Percentiles rank a stretch among this genome's conserved stretches.
Conservation (phyloP, 1,139 yeast species). For the Petasospora rhodanensis region DNA sequence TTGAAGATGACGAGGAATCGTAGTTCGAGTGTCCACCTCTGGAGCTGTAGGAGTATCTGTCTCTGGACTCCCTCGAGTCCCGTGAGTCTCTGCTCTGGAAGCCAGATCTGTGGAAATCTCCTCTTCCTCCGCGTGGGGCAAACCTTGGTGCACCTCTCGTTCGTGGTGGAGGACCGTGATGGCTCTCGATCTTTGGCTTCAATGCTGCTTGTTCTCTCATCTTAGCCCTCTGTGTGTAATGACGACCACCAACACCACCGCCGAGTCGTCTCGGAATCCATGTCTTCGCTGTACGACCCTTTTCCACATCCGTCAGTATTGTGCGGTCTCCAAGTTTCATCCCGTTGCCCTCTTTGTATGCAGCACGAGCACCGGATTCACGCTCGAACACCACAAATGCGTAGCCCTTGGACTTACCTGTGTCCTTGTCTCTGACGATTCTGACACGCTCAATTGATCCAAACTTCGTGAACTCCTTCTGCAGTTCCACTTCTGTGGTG, state of each 20-base stretch:
- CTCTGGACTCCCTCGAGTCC: slow-evolving; percentile 5
- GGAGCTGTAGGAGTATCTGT: slow-evolving; percentile 3
- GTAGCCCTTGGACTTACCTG: slow-evolving; percentile 63
- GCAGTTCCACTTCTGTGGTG: slow-evolving; percentile 66
- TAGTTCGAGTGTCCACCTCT: slow-evolving; percentile 4
- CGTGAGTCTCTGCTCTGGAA: slow-evolving; percentile 1
- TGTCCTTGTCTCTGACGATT: slow-evolving; percentile 58
- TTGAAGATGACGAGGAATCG: slow-evolving; percentile 7
- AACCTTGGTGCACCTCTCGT: slow-evolving; percentile 13
- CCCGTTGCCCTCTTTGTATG: slow-evolving; percentile 57
- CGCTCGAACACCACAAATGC: slow-evolving; percentile 74
- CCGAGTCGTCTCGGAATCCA: slow-evolving; percentile 83
- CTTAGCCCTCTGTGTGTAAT: slow-evolving; percentile 31
- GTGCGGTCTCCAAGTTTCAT: slow-evolving; percentile 47
- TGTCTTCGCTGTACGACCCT: slow-evolving; percentile 68
- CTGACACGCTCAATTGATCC: slow-evolving; percentile 69
- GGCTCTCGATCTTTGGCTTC: slow-evolving; percentile 2
- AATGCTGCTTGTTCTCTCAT: slow-evolving; percentile 5
- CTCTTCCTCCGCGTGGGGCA: slow-evolving; percentile 14
- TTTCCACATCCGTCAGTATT: slow-evolving; percentile 74
- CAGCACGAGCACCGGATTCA: slow-evolving; percentile 52
- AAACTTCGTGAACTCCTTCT: slow-evolving; percentile 54
- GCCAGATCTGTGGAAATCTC: slow-evolving; percentile 6
- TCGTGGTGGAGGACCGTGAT: slow-evolving; percentile 2
- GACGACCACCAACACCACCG: slow-evolving; percentile 71